Percentiles rank a stretch among this genome's conserved stretches.
Evolutionary conservation across 768 basidiomycete species (phyloP).

Genomic region (Agaricus subrufescens): DNA sequence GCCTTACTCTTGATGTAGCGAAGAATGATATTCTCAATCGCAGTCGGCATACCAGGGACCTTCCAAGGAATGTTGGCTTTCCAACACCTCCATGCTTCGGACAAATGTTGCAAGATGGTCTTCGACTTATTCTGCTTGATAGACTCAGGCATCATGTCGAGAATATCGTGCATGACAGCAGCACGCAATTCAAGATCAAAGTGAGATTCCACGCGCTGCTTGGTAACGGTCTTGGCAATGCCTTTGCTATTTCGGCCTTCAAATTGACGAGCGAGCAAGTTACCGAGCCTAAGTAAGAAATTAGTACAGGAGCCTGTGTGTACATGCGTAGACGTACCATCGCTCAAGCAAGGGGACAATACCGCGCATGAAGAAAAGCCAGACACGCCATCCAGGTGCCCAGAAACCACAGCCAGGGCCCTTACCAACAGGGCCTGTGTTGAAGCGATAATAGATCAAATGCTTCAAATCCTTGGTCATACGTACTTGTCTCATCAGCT

Average conservation of each 20-base stretch:
- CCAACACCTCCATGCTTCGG: slow-evolving; percentile 98
- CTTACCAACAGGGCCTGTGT: slow-evolving; percentile 98
- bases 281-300: slow-evolving; percentile 62
- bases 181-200: slow-evolving; percentile 97
- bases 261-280: slow-evolving; percentile 95
- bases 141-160: slow-evolving; percentile 99
- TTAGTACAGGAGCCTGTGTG: neutral
- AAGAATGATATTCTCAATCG: slow-evolving; percentile 98
- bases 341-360: slow-evolving; percentile 96
- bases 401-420: slow-evolving; percentile 99
- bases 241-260: slow-evolving; percentile 97
- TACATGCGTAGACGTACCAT: slow-evolving; percentile 49
- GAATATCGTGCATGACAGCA: slow-evolving; percentile 99
- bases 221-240: slow-evolving; percentile 96
- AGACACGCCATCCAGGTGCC: slow-evolving; percentile 99
- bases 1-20: slow-evolving; percentile 99
- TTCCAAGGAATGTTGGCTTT: slow-evolving; percentile 99
- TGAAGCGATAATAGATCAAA: slow-evolving; percentile 97
- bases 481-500: slow-evolving; percentile 98
- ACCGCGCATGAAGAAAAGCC: slow-evolving; percentile 99
- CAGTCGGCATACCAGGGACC: slow-evolving; percentile 98
- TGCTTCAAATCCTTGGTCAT: slow-evolving; percentile 99
- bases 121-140: slow-evolving; percentile 99
- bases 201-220: slow-evolving; percentile 98
- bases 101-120: slow-evolving; percentile 96